Percentiles rank a stretch among this genome's conserved stretches.
Conservation (phyloP, 164 flowering plant species). For the Santalum album region DNA sequence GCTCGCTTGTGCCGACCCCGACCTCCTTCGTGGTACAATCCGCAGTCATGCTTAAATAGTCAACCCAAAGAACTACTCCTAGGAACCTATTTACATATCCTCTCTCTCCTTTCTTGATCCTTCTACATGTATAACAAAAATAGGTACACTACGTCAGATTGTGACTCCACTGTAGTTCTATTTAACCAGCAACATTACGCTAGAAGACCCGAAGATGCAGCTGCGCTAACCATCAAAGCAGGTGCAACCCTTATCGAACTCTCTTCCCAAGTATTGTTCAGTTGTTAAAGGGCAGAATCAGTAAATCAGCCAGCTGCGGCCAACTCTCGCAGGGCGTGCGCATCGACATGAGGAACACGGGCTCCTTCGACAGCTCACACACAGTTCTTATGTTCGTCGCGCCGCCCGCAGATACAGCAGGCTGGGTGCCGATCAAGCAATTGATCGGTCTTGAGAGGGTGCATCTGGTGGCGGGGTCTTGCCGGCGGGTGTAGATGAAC, state of each 20-base stretch:
- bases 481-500: constrained; percentile 21
- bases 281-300: no score
- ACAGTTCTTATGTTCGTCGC: constrained; percentile 39
- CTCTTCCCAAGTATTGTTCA: no score
- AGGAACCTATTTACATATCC: no score
- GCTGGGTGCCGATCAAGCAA: constrained; percentile 25
- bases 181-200: constrained; percentile 48
- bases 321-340: constrained; percentile 16
- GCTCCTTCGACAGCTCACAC: constrained; percentile 45
- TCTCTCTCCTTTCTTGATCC: no score
- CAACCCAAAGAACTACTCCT: no score
- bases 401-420: constrained; percentile 19
- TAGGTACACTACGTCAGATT: constrained; percentile 63
- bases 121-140: no score
- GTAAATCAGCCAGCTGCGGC: no score
- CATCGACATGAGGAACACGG: constrained; percentile 48
- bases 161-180: constrained; percentile 52
- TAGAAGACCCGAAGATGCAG: constrained; percentile 61
- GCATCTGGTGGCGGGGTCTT: constrained; percentile 28
- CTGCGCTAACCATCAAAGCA: constrained; percentile 45
- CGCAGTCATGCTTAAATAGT: constrained; percentile 31
- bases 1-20: constrained; percentile 63
- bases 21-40: constrained; percentile 43
- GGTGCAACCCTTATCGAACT: constrained; percentile 11
- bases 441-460: constrained; percentile 46